phyloP scores from a whole-genome alignment of 179 eudicot species.

The Camellia oleifera region DNA sequence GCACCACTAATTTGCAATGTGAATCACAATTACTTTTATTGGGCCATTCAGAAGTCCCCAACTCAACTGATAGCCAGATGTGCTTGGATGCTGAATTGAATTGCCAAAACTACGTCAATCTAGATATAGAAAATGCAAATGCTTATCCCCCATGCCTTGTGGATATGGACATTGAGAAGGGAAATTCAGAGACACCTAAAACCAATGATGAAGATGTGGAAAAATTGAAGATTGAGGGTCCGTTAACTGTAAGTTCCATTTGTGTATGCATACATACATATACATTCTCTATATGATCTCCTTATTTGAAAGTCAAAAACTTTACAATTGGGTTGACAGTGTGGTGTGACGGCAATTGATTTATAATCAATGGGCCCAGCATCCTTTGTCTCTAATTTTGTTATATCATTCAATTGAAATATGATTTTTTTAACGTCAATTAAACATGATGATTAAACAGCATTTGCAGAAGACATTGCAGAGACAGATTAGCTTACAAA shows the following conservation, averaged over 20 bases:
- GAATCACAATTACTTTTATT: conserved; percentile 31
- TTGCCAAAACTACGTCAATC: conserved; percentile 35
- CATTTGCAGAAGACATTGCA: conserved; percentile 52
- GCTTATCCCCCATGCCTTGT: conserved; percentile 36
- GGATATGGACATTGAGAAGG: conserved; percentile 61
- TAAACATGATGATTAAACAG: background rate
- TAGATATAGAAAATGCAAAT: conserved; percentile 35
- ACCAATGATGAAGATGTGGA: conserved; percentile 40
- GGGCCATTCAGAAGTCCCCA: conserved; percentile 23
- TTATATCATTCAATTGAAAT: background rate
- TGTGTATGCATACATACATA: background rate
- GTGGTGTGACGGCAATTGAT: background rate
- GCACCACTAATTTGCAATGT: conserved; percentile 22
- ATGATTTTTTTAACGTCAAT: background rate
- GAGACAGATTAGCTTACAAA: conserved; percentile 61
- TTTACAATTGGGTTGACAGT: background rate
- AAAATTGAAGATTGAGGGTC: conserved; percentile 51
- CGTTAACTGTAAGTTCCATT: conserved; percentile 52
- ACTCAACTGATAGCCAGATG: conserved; percentile 21
- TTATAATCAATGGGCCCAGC: background rate
- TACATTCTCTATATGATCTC: background rate
- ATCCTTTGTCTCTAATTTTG: conserved; percentile 1
- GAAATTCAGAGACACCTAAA: conserved; percentile 35
- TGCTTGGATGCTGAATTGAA: conserved; percentile 36
- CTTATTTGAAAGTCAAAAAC: background rate